These are phyloP conservation scores for Diospyros lotus DNA, from an alignment of 148 eudicot species.

Conservation along the genomic window DNA sequence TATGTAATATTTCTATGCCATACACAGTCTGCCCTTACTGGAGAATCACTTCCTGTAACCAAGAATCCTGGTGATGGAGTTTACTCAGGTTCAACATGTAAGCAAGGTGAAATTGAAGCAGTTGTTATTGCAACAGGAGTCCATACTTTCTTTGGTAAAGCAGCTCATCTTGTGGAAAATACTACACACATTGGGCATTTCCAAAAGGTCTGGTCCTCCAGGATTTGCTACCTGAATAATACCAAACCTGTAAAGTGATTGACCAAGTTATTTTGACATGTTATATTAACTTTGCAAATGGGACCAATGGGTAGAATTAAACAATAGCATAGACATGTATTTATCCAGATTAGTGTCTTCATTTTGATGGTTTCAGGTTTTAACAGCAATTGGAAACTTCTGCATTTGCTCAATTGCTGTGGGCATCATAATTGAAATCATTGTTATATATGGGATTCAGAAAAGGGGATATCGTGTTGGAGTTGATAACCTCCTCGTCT, in stretches of 20 bases:
- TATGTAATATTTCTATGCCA: background rate
- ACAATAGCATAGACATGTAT: background rate
- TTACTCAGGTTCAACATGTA: conserved; percentile 80
- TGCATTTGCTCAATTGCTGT: conserved; percentile 81
- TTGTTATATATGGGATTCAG: conserved; percentile 65
- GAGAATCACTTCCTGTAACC: conserved; percentile 85
- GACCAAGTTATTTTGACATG: background rate
- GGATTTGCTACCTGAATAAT: background rate
- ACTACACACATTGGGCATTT: conserved; percentile 80
- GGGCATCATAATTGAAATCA: conserved; percentile 64
- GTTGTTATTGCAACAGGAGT: conserved; percentile 76
- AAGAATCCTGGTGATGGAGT: conserved; percentile 56
- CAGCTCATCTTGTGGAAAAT: conserved; percentile 79
- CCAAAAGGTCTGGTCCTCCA: conserved; percentile 45
- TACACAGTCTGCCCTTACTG: conserved; percentile 72
- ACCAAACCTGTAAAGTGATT: background rate
- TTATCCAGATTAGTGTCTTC: background rate
- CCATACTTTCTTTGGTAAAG: conserved; percentile 83
- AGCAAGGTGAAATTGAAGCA: conserved; percentile 84
- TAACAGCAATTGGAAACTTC: conserved; percentile 81
- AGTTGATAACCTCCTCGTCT: conserved; percentile 66
- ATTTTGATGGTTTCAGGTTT: conserved; percentile 36
- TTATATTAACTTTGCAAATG: background rate
- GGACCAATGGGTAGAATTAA: background rate
- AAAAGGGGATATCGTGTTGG: conserved; percentile 57